These are phyloP conservation scores for Annulohypoxylon moriforme DNA, from an alignment of 495 filamentous ascomycete species.

Conservation along the genomic window DNA sequence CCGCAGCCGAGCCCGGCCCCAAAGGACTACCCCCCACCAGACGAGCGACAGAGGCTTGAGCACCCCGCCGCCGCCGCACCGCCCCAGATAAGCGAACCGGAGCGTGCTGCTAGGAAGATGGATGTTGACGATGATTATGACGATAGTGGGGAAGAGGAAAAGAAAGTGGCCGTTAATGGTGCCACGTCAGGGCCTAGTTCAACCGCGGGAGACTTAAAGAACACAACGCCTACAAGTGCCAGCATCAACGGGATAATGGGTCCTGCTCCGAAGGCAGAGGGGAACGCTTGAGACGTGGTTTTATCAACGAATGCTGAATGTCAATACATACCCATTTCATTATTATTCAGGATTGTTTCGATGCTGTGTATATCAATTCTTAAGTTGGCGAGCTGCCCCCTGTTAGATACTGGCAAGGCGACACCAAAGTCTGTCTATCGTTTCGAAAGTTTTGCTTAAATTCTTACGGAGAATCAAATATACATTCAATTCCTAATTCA, in stretches of 20 bases:
- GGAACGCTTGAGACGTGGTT: conserved; percentile 30
- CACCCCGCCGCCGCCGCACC: conserved; percentile 61
- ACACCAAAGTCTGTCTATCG: conserved; percentile 40
- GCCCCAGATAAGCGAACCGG: conserved; percentile 66
- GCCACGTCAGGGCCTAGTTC: conserved; percentile 52
- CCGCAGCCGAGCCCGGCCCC: conserved; percentile 65
- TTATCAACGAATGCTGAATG: conserved; percentile 30
- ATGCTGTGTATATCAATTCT: conserved; percentile 41
- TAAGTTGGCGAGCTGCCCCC: conserved; percentile 33
- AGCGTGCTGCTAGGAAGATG: conserved; percentile 92
- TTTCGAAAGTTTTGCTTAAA: conserved; percentile 34
- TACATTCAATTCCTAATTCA: conserved; percentile 9
- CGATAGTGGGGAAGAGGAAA: conserved; percentile 91
- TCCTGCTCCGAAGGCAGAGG: conserved; percentile 54
- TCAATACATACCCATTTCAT: conserved; percentile 37
- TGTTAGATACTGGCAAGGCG: conserved; percentile 43
- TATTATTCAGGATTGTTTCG: conserved; percentile 29
- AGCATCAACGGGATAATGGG: conserved; percentile 60
- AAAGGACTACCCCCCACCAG: conserved; percentile 68
- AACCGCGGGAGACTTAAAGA: conserved; percentile 59
- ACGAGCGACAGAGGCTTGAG: conserved; percentile 60
- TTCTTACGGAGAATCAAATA: conserved; percentile 22
- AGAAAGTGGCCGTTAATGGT: conserved; percentile 61
- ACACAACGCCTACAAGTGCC: conserved; percentile 56
- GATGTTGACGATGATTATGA: conserved; percentile 96